A percentile compares a stretch with the other conserved stretches of the same genome.
These are phyloP conservation scores for Thelonectria blattea DNA, from an alignment of 2,329 filamentous ascomycete species.

Conservation along the genomic window DNA sequence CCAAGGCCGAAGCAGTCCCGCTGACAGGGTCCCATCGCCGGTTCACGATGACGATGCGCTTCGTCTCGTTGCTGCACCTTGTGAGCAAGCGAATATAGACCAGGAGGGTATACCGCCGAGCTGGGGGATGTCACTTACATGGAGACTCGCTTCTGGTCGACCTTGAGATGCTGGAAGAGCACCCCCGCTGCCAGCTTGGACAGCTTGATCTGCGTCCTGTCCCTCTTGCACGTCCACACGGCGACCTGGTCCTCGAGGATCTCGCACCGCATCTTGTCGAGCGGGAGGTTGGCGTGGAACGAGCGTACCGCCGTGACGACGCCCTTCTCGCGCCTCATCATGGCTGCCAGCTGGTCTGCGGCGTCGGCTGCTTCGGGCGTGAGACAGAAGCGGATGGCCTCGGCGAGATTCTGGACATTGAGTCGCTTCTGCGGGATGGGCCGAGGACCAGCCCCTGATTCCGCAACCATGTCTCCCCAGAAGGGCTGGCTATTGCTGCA, in stretches of 20 bases:
- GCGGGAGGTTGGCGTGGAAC: conserved; percentile 32
- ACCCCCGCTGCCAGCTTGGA: conserved; percentile 28
- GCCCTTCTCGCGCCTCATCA: conserved; percentile 27
- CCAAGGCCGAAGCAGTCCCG: conserved; percentile 13
- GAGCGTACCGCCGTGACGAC: conserved; percentile 29
- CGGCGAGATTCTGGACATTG: conserved; percentile 13
- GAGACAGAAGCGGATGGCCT: conserved; percentile 23
- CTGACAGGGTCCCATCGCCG: conserved; percentile 30
- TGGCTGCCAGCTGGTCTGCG: conserved; percentile 13
- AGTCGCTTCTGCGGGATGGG: conserved; percentile 26
- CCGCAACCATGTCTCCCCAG: conserved; percentile 32
- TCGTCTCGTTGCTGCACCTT: conserved; percentile 28
- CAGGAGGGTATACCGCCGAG: no score
- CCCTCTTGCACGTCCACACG: conserved; percentile 20
- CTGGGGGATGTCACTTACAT: conserved; percentile 4
- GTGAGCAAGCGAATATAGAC: not conserved
- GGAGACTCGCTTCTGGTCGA: conserved; percentile 22
- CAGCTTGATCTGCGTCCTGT: conserved; percentile 11
- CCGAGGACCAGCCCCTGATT: conserved; percentile 22
- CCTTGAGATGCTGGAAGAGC: conserved; percentile 11
- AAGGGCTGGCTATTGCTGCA: conserved; percentile 18
- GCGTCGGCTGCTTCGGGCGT: conserved; percentile 16
- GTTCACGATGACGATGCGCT: conserved; percentile 21
- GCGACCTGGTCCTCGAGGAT: conserved; percentile 13
- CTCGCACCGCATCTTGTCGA: conserved; percentile 28